Conservation (phyloP, 2,329 filamentous ascomycete species). For the Colletotrichum karsti region DNA sequence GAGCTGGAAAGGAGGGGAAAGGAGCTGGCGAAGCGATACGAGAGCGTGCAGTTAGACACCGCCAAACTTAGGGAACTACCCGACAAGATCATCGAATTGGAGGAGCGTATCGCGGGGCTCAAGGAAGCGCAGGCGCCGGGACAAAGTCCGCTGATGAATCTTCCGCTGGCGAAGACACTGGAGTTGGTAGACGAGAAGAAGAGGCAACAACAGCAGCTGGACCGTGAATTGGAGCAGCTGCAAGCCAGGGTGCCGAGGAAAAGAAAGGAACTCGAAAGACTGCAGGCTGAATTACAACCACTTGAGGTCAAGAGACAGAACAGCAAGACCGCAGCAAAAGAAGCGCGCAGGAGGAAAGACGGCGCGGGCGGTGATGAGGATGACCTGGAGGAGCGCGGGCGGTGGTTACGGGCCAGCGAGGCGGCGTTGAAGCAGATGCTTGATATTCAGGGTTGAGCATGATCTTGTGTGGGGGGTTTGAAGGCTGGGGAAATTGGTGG, state of each 20-base stretch:
- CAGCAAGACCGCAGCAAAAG: constrained; percentile 72
- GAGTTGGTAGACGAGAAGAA: constrained; percentile 61
- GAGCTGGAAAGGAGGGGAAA: constrained; percentile 74
- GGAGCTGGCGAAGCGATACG: constrained; percentile 64
- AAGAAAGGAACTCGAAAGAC: constrained; percentile 71
- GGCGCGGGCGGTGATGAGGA: constrained; percentile 73
- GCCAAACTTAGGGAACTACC: constrained; percentile 61
- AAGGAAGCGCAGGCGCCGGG: constrained; percentile 47
- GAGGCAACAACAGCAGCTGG: constrained; percentile 62
- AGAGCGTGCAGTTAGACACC: constrained; percentile 58
- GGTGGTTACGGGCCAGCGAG: constrained; percentile 80
- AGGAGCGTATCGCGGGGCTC: constrained; percentile 56
- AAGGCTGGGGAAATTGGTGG: neutral
- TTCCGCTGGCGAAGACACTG: constrained; percentile 66
- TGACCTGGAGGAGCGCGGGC: constrained; percentile 77
- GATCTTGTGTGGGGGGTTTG: neutral
- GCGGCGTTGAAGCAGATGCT: constrained; percentile 69
- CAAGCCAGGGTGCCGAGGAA: constrained; percentile 71
- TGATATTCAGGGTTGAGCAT: constrained; percentile 55
- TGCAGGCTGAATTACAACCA: constrained; percentile 73
- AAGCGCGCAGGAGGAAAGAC: constrained; percentile 75
- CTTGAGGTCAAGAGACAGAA: constrained; percentile 74
- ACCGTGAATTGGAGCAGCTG: constrained; percentile 70
- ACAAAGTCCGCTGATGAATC: constrained; percentile 54
- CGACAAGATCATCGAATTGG: constrained; percentile 54